Base-by-base conservation (phyloP, 352 stramenopile species). In the Halophytophthora polymorphica region DNA sequence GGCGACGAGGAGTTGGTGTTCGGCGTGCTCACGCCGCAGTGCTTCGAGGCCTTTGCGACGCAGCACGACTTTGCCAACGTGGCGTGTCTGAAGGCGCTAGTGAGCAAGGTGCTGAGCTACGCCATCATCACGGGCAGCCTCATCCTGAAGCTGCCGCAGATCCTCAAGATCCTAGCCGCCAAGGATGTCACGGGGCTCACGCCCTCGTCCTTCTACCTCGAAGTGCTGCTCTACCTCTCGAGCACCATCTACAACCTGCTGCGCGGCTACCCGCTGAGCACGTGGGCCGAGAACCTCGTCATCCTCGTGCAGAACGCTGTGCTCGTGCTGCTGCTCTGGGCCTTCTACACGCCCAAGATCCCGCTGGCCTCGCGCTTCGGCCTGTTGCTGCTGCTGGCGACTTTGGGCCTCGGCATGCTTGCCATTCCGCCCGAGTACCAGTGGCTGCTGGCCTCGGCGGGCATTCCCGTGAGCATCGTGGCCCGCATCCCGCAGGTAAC, bases 101-200 rank as follows among this genome's bases (percentile, higher is more conserved):
- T 94, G 33, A 91, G 77, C 72, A 96, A 94, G 63, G 61, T 60
- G 11, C 69, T 96, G 39, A 85, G 86, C 36, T 96, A 94, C 60
- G 80, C 79, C 35, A 96, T 96, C 69, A 93, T 96, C 61, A 72
- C 79, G 23, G 86, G 78, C 43, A 85, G 74, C 44, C 66, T 91
- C 41, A 85, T 96, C 60, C 78, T 96, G 46, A 96, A 96, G 61
- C 54, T 96, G 43, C 86, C 86, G 37, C 86, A 96, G 58, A 96
- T 96, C 64, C 64, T 96, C 50, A 96, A 96, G 73, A 94, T 96
- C 50, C 17, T 94, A 21, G 47, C 58, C 6, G 85, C 80, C 18
- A 86, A 78, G 46, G 80, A 92, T 45, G 86, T 94, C 39, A 93
- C 83, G 39, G 86, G 86, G 0, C 71, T 96, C 46, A 96, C 80